Percentiles rank a stretch among this genome's conserved stretches.
Conservation (phyloP, 345 rosid genomes). For the Excoecaria agallocha region DNA sequence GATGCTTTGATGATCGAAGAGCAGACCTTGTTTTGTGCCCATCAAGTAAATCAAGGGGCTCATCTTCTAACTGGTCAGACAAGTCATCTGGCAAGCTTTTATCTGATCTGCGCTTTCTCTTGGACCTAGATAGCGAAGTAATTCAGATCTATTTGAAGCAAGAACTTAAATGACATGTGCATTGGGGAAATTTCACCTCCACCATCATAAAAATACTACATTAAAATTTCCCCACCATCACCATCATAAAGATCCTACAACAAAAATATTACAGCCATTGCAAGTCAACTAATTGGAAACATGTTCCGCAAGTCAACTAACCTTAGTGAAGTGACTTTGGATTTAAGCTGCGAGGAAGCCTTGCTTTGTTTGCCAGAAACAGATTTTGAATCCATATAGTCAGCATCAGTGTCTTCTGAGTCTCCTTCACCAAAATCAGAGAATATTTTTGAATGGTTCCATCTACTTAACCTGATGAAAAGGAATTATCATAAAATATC, state of each 20-base stretch:
- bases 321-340: slow-evolving; percentile 50
- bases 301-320: slow-evolving; percentile 26
- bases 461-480: slow-evolving; percentile 65
- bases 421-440: slow-evolving; percentile 76
- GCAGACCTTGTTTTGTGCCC: slow-evolving; percentile 68
- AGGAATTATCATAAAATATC: neutral
- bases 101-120: slow-evolving; percentile 44
- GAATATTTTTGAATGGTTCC: slow-evolving; percentile 95
- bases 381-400: slow-evolving; percentile 45
- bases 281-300: neutral
- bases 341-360: slow-evolving; percentile 43
- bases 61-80: slow-evolving; percentile 70
- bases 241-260: neutral
- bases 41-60: slow-evolving; percentile 90
- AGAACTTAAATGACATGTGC: neutral
- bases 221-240: neutral
- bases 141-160: slow-evolving; percentile 11
- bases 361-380: slow-evolving; percentile 42
- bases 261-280: neutral
- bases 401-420: slow-evolving; percentile 49
- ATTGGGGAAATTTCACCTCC: neutral
- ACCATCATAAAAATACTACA: neutral
- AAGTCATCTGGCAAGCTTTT: slow-evolving; percentile 73
- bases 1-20: slow-evolving; percentile 54
- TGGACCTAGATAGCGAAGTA: slow-evolving; percentile 43